phyloP scores from a whole-genome alignment of 2,329 filamentous ascomycete genomes.

The Hortaea sp. region DNA sequence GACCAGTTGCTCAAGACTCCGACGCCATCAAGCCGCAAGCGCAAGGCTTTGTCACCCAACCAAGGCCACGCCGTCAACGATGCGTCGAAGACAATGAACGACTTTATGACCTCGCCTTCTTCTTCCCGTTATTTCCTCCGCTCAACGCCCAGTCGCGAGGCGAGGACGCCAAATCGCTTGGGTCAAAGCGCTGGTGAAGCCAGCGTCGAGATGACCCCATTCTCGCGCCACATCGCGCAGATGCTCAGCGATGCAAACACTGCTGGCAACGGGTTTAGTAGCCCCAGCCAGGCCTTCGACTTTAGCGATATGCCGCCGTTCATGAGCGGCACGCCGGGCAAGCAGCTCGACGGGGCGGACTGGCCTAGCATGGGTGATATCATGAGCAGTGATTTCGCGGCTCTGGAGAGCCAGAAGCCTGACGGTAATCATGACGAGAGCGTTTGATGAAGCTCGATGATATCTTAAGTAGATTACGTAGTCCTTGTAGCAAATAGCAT shows the following conservation, averaged over 20 bases:
- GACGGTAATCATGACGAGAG: too few species aligned
- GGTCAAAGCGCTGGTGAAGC: background rate
- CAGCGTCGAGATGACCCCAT: constrained; percentile 39
- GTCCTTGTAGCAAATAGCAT: too few species aligned
- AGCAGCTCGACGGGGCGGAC: constrained; percentile 11
- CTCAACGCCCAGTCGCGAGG: constrained; percentile 28
- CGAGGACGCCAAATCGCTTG: constrained; percentile 18
- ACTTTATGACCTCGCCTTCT: constrained; percentile 26
- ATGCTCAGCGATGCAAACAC: constrained; percentile 45
- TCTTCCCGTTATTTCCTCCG: constrained; percentile 29
- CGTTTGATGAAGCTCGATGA: too few species aligned
- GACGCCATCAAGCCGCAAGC: constrained; percentile 29
- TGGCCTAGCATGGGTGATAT: constrained; percentile 21
- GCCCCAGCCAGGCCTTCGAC: constrained; percentile 20
- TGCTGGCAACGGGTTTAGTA: constrained; percentile 14
- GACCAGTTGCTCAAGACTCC: constrained; percentile 37
- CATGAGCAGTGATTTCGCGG: constrained; percentile 21
- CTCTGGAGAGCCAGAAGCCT: constrained; percentile 11
- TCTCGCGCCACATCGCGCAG: constrained; percentile 54
- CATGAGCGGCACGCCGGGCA: constrained; percentile 16
- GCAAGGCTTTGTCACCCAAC: constrained; percentile 19
- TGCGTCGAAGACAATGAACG: constrained; percentile 13
- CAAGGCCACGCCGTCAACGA: constrained; percentile 14
- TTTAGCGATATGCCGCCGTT: constrained; percentile 25
- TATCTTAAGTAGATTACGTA: too few species aligned